Base-by-base conservation (phyloP, 225 moss, liverwort and hornwort genomes). In the Takakia lepidozioides region DNA sequence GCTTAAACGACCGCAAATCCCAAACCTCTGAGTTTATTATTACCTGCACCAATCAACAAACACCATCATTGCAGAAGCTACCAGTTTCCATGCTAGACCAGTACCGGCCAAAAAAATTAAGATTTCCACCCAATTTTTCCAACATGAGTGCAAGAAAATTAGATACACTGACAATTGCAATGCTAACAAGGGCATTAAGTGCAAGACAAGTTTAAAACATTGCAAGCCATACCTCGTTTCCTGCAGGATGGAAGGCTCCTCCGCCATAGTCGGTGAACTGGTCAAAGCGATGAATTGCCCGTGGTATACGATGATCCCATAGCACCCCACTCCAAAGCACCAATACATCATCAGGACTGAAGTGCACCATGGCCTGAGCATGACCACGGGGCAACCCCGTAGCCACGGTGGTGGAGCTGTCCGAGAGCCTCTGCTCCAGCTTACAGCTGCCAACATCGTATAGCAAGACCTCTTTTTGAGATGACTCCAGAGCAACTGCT, bases 21-120 rank as follows among this genome's bases (percentile, higher is more conserved):
- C 98, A 98, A 5, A 98, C 98, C 64, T 98, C 98, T 14, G 98
- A 91, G 52, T 98, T 98, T 37, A 98, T 98, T 19, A 98, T 98
- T 29, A 98, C 75, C 98, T 98, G 78, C 55, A 69, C 25, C 5
- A 58, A 19, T 48, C 3, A n/a, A n/a, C n/a, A n/a, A n/a, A n/a
- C n/a, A n/a, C n/a, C n/a, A n/a, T n/a, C n/a, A n/a, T n/a, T n/a
- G n/a, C n/a, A n/a, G n/a, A n/a, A n/a, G n/a, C n/a, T n/a, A n/a
- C n/a, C n/a, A n/a, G n/a, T n/a, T n/a, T n/a, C n/a, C n/a, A n/a
- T n/a, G n/a, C n/a, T n/a, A n/a, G n/a, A n/a, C n/a, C n/a, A n/a
- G n/a, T n/a, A n/a, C n/a, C n/a, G n/a, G n/a, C n/a, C n/a, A n/a
- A n/a, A n/a, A n/a, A n/a, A n/a, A n/a, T n/a, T n/a, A n/a, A n/a